Conservation (phyloP, 1,284 basidiomycete species). For the Cryptococcus wingfieldii region DNA sequence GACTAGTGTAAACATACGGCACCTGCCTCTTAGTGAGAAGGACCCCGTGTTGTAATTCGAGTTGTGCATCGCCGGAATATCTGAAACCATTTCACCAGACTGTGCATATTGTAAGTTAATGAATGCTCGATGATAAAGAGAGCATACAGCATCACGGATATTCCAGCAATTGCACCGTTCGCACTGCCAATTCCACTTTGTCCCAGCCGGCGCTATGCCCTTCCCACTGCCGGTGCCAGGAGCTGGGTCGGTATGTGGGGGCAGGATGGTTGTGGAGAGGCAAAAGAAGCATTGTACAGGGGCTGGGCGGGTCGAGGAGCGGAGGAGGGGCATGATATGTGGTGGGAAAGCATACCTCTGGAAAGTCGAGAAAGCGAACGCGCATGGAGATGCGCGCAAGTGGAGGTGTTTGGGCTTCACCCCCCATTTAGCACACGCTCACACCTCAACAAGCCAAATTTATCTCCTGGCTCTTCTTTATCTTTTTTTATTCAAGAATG, state of each 20-base stretch:
- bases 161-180: constrained; percentile 44
- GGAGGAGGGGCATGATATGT: constrained; percentile 17
- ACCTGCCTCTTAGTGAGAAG: constrained; percentile 68
- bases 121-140: no score
- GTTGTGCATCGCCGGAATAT: constrained; percentile 83
- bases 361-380: not conserved
- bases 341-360: not conserved
- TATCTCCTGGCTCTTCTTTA: not conserved
- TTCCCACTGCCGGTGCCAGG: constrained; percentile 8
- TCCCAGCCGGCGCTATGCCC: constrained; percentile 20
- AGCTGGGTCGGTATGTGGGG: constrained; percentile 11
- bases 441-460: not conserved
- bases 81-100: constrained; percentile 68
- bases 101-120: constrained; percentile 3
- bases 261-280: constrained; percentile 26
- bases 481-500: not conserved
- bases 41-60: constrained; percentile 64
- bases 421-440: not conserved
- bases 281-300: constrained; percentile 45
- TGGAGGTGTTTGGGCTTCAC: not conserved
- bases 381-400: not conserved
- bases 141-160: constrained; percentile 30
- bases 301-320: constrained; percentile 26
- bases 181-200: constrained; percentile 42
- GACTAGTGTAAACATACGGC: constrained; percentile 10